Evolutionary conservation across 2,329 filamentous ascomycete species (phyloP), one percentile per base, ranked within the genome.

Genomic region (Cordyceps militaris): DNA sequence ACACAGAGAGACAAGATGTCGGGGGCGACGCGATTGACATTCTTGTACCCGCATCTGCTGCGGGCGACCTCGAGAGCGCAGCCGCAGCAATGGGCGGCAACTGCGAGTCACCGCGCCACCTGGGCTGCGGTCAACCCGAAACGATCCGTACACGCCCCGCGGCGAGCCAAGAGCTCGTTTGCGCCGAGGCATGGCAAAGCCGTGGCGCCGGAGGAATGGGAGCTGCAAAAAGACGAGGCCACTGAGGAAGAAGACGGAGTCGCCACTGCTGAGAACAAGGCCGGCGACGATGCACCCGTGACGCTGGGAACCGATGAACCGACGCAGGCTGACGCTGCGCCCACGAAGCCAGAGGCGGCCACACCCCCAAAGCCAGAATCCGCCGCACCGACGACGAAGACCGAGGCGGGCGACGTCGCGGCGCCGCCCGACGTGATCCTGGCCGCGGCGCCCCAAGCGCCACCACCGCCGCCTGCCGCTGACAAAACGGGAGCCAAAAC

Each of bases 1-100:
- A 9, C 7, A 6, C 24, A 30, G 11, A 47, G 21, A 42, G 32
- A 24, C 36, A 69, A 65, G 61, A 89, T 89, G 83, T 78, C 85
- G 61, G 77, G 80, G 24, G 74, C 76, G 28, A 30, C 38, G 60
- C 79, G 86, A 65, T 75, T 89, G 60, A 81, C 82, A 16, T 89
- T 89, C 66, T 75, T 89, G 19, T 89, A 88, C 63, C 85, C 87
- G 47, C 83, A 84, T 63, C 71, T 89, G 56, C 81, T 86, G 70
- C 82, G 84, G 56, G 74, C 58, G 47, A 66, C 62, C 14, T 70
- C 78, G 56, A 70, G 74, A 60, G 66, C 47, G 2, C 46, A 56
- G 26, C 54, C 36, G n/a, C 66, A 66, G 63, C 65, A 63, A 54
- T 64, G 66, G 58, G 66, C 68, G 21, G 61, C 68, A 1, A 75